Percentiles rank a stretch among this genome's conserved stretches.
These are phyloP conservation scores for Hyaloscypha finlandica DNA, from an alignment of 495 filamentous ascomycete species.

Conservation along the genomic window DNA sequence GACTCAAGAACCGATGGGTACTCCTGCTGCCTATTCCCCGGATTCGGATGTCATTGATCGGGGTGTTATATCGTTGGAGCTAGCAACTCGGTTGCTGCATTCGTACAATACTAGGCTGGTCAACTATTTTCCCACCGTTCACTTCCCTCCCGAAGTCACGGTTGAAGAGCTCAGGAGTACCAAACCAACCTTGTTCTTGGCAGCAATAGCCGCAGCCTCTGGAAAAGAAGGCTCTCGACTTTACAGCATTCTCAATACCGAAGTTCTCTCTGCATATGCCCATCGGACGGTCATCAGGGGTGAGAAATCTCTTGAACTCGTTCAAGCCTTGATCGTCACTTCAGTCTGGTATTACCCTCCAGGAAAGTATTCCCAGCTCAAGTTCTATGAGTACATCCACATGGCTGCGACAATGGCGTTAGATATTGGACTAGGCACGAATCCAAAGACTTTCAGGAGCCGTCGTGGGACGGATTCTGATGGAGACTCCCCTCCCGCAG, in stretches of 20 bases:
- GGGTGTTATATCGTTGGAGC: conserved; percentile 47
- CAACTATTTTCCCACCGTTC: conserved; percentile 46
- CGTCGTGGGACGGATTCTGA: conserved; percentile 38
- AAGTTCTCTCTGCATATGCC: conserved; percentile 50
- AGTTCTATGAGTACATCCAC: conserved; percentile 56
- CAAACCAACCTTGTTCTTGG: conserved; percentile 53
- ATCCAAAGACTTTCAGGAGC: conserved; percentile 32
- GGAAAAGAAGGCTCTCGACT: conserved; percentile 44
- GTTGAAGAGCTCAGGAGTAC: conserved; percentile 43
- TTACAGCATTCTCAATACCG: conserved; percentile 46
- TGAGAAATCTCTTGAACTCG: conserved; percentile 55
- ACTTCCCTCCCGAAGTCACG: conserved; percentile 41
- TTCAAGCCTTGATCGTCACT: conserved; percentile 52
- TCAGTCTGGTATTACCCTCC: conserved; percentile 52
- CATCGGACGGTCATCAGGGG: conserved; percentile 49
- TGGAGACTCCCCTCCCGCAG: conserved; percentile 30
- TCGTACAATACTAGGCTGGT: conserved; percentile 46
- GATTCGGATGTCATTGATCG: conserved; percentile 46
- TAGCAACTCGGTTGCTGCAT: conserved; percentile 45
- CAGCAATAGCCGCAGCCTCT: conserved; percentile 50
- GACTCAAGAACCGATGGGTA: neutral
- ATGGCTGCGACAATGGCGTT: conserved; percentile 57
- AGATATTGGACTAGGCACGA: conserved; percentile 48
- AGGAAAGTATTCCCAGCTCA: conserved; percentile 46
- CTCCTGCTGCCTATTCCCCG: conserved; percentile 19